Conservation (phyloP, 2,329 filamentous ascomycete species). For the Diplodia seriata region DNA sequence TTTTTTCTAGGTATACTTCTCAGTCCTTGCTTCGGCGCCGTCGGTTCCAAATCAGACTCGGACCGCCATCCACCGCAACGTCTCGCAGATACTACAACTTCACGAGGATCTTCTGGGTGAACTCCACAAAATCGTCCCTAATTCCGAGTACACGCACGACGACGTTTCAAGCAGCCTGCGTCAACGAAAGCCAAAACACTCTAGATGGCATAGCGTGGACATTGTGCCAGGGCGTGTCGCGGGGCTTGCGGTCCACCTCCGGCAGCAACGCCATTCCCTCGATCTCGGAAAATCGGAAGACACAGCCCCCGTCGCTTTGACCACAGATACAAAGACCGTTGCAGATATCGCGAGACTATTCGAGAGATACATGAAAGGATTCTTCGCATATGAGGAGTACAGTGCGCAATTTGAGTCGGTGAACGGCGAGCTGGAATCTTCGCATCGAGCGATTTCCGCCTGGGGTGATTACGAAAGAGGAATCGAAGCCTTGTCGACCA, state of each 20-base stretch:
- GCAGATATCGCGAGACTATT: slow-evolving; percentile 62
- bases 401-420: slow-evolving; percentile 88
- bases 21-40: slow-evolving; percentile 72
- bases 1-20: slow-evolving; percentile 51
- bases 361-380: slow-evolving; percentile 73
- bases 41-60: slow-evolving; percentile 69
- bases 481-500: slow-evolving; percentile 80
- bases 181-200: slow-evolving; percentile 49
- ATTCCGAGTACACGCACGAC: slow-evolving; percentile 60
- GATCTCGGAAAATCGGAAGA: slow-evolving; percentile 53
- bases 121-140: slow-evolving; percentile 73
- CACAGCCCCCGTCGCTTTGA: slow-evolving; percentile 46
- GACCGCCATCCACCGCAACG: slow-evolving; percentile 77
- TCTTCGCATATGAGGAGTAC: slow-evolving; percentile 91
- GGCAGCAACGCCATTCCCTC: slow-evolving; percentile 54
- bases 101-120: slow-evolving; percentile 83
- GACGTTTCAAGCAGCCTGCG: slow-evolving; percentile 31
- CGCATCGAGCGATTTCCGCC: slow-evolving; percentile 71
- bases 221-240: slow-evolving; percentile 48
- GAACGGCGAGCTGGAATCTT: slow-evolving; percentile 74
- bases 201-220: slow-evolving; percentile 58
- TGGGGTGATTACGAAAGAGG: slow-evolving; percentile 86
- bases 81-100: slow-evolving; percentile 79
- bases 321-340: slow-evolving; percentile 61
- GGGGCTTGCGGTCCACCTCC: slow-evolving; percentile 45